Conservation (phyloP, 352 stramenopile species). For the Globisporangium spiculum region DNA sequence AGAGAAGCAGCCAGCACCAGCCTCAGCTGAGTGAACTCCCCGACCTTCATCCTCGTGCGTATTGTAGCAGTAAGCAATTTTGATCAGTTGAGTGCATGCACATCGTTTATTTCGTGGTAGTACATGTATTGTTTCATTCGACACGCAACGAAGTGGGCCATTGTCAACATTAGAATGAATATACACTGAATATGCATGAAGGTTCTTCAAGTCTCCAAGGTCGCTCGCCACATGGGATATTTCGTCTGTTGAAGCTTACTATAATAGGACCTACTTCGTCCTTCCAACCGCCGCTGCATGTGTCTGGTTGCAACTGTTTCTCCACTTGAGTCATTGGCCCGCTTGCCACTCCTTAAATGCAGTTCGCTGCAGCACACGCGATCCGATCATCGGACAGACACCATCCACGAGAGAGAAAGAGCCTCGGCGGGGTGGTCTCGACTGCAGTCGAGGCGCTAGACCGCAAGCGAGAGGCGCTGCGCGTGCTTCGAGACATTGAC, state of each 20-base stretch:
- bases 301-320: background rate
- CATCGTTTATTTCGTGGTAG: conserved; percentile 7
- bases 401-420: background rate
- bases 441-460: conserved; percentile 22
- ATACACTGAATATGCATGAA: background rate
- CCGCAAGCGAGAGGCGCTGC: conserved; percentile 23
- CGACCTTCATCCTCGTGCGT: background rate
- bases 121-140: conserved; percentile 11
- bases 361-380: background rate
- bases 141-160: background rate
- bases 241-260: too few species aligned
- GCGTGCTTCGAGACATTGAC: conserved; percentile 27
- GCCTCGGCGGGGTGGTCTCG: conserved; percentile 21
- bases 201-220: background rate
- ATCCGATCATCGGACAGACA: too few species aligned
- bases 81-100: conserved; percentile 9
- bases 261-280: background rate
- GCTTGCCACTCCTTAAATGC: background rate
- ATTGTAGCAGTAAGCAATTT: conserved; percentile 8
- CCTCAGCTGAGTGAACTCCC: background rate
- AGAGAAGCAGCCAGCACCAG: conserved; percentile 4
- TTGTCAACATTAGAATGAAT: background rate
- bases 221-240: too few species aligned
- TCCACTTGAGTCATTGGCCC: background rate
- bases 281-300: background rate